Evolutionary conservation across 2,329 filamentous ascomycete genomes (phyloP).

Genomic region (Ilyonectria robusta): DNA sequence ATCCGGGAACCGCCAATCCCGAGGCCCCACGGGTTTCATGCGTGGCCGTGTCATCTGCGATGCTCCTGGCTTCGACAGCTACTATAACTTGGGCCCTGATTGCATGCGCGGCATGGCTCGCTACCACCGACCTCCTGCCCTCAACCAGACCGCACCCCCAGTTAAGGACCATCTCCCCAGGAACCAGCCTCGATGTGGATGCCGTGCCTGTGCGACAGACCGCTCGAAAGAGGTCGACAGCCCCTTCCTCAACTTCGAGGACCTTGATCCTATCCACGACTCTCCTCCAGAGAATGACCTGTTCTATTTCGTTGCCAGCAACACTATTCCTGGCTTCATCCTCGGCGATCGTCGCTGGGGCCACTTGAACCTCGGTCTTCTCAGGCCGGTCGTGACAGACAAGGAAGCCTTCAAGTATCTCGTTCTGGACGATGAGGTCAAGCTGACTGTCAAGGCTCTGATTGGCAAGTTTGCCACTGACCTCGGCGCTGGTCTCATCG

Average conservation of each 20-base stretch:
- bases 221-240: conserved; percentile 44
- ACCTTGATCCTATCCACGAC: conserved; percentile 55
- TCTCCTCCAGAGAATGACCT: conserved; percentile 57
- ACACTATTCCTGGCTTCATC: conserved; percentile 63
- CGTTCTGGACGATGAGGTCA: conserved; percentile 64
- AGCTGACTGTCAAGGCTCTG: conserved; percentile 62
- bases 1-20: conserved; percentile 41
- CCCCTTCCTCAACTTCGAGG: conserved; percentile 58
- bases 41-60: conserved; percentile 60
- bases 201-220: conserved; percentile 52
- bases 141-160: conserved; percentile 32
- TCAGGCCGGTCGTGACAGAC: conserved; percentile 59
- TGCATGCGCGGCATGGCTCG: conserved; percentile 32
- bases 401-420: conserved; percentile 66
- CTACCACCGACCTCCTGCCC: conserved; percentile 29
- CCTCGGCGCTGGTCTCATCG: conserved; percentile 54
- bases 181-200: conserved; percentile 59
- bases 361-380: conserved; percentile 56
- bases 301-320: conserved; percentile 60
- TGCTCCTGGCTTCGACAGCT: conserved; percentile 58
- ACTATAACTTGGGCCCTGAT: conserved; percentile 47
- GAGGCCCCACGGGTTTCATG: conserved; percentile 55
- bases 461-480: conserved; percentile 62
- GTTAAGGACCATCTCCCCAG: conserved; percentile 57
- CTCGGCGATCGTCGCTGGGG: conserved; percentile 62